Percentiles rank a stretch among this genome's conserved stretches.
These are phyloP conservation scores for Saccharum spontaneum DNA, from an alignment of 176 grass and related monocot genomes.

Conservation along the genomic window DNA sequence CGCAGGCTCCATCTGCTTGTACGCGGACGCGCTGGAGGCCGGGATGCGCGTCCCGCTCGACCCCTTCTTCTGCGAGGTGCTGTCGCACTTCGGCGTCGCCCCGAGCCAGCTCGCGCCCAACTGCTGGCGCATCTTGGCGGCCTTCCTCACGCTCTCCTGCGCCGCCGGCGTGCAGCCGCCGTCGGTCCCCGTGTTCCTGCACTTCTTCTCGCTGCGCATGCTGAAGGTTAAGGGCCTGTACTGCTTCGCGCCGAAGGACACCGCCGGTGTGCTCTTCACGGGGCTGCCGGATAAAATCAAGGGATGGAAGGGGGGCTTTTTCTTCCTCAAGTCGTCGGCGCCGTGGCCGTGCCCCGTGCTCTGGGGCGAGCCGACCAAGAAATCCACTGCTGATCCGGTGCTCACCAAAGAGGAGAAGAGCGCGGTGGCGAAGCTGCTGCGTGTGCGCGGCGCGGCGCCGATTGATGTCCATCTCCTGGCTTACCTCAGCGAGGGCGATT, in stretches of 20 bases:
- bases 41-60: conserved; percentile 13
- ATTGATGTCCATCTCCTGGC: background rate
- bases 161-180: background rate
- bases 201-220: background rate
- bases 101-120: conserved; percentile 33
- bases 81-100: conserved; percentile 13
- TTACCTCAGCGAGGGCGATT: background rate
- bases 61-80: background rate
- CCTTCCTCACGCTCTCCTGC: conserved; percentile 15
- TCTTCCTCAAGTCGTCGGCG: conserved; percentile 23
- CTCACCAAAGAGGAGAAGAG: background rate
- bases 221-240: background rate
- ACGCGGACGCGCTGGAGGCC: conserved; percentile 1
- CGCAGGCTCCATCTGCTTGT: background rate
- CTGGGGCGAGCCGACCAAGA: conserved; percentile 20
- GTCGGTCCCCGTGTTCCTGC: background rate
- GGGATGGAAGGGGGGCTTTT: background rate
- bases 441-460: background rate
- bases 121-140: conserved; percentile 20
- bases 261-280: background rate
- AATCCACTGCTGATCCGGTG: background rate
- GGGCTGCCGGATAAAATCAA: background rate
- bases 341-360: conserved; percentile 22
- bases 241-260: background rate
- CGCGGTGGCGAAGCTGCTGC: background rate